Evolutionary conservation across 2,329 filamentous ascomycete genomes (phyloP).

Genomic region (Bisporella sp.): DNA sequence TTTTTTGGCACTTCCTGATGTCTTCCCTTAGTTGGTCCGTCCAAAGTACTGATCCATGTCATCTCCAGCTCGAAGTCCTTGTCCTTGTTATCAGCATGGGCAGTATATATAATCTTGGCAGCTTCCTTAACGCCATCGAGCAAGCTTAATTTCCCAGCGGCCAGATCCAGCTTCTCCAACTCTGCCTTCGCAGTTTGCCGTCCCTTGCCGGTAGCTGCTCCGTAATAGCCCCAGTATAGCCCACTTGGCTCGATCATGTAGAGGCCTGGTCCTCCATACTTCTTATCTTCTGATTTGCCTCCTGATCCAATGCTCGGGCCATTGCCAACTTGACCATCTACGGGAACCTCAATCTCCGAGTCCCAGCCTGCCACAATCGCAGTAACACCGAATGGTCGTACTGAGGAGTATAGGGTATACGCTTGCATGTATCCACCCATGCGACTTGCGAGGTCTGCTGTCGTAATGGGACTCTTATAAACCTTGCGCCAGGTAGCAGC

Average conservation of each 20-base stretch:
- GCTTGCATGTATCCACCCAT: slow-evolving; percentile 96
- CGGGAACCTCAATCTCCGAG: slow-evolving; percentile 73
- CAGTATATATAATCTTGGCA: slow-evolving; percentile 92
- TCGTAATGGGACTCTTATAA: slow-evolving; percentile 93
- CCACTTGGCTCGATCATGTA: slow-evolving; percentile 99
- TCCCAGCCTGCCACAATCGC: slow-evolving; percentile 93
- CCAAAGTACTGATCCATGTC: slow-evolving; percentile 86
- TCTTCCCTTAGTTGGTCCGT: slow-evolving; percentile 84
- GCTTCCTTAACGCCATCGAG: slow-evolving; percentile 92
- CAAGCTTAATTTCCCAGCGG: slow-evolving; percentile 68
- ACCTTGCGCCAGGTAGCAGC: slow-evolving; percentile 82
- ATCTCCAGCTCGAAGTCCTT: slow-evolving; percentile 99
- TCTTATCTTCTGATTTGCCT: slow-evolving; percentile 69
- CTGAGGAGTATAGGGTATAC: slow-evolving; percentile 94
- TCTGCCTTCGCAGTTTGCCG: slow-evolving; percentile 96
- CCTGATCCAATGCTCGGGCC: slow-evolving; percentile 76
- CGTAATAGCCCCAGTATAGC: slow-evolving; percentile 98
- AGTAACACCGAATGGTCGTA: slow-evolving; percentile 93
- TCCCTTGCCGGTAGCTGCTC: slow-evolving; percentile 93
- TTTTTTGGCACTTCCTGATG: slow-evolving; percentile 93
- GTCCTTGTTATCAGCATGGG: slow-evolving; percentile 98
- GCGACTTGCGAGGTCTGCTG: slow-evolving; percentile 78
- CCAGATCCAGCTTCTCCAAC: slow-evolving; percentile 92
- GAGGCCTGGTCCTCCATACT: slow-evolving; percentile 81
- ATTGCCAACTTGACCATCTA: slow-evolving; percentile 83